Percentiles rank a stretch among this genome's conserved stretches.
Evolutionary conservation across 2,329 filamentous ascomycete species (phyloP).

Genomic region (Pyricularia pennisetigena): DNA sequence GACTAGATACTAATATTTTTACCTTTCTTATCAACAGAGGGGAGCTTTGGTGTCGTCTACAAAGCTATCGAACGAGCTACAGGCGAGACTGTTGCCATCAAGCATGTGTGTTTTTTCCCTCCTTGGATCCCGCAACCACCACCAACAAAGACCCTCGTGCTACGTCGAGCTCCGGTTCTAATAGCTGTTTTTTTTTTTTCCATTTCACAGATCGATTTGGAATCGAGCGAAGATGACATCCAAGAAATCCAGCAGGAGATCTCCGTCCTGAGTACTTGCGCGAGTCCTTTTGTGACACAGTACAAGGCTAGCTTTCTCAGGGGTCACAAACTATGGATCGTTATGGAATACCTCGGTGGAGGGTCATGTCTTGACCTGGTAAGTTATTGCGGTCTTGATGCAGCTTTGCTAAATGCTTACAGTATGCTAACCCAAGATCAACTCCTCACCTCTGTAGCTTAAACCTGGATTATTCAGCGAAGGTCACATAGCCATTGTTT

Average conservation of each 20-base stretch:
- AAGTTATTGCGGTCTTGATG: not conserved
- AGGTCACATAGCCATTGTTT: slow-evolving; percentile 86
- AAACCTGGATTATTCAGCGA: slow-evolving; percentile 87
- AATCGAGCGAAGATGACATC: slow-evolving; percentile 97
- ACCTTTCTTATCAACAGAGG: slow-evolving; percentile 29
- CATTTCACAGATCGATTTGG: slow-evolving; percentile 78
- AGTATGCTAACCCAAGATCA: slow-evolving; percentile 18
- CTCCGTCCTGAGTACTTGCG: slow-evolving; percentile 86
- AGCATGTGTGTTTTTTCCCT: slow-evolving; percentile 59
- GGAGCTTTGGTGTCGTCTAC: slow-evolving; percentile 94
- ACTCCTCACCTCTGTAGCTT: slow-evolving; percentile 40
- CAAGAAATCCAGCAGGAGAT: slow-evolving; percentile 98
- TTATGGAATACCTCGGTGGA: slow-evolving; percentile 96
- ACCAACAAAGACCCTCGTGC: not conserved
- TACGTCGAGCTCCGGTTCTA: not conserved
- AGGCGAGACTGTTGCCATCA: slow-evolving; percentile 91
- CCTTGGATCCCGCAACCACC: not conserved
- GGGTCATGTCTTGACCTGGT: slow-evolving; percentile 84
- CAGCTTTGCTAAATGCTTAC: slow-evolving; percentile 13
- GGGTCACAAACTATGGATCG: slow-evolving; percentile 96
- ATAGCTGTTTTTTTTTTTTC: not conserved
- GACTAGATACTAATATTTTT: not conserved
- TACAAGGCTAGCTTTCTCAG: slow-evolving; percentile 96
- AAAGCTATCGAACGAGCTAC: slow-evolving; percentile 88
- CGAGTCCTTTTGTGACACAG: slow-evolving; percentile 86